Evolutionary conservation across 176 grass and related monocot genomes (phyloP).

Genomic region (Rhipidocladum racemiflorum): DNA sequence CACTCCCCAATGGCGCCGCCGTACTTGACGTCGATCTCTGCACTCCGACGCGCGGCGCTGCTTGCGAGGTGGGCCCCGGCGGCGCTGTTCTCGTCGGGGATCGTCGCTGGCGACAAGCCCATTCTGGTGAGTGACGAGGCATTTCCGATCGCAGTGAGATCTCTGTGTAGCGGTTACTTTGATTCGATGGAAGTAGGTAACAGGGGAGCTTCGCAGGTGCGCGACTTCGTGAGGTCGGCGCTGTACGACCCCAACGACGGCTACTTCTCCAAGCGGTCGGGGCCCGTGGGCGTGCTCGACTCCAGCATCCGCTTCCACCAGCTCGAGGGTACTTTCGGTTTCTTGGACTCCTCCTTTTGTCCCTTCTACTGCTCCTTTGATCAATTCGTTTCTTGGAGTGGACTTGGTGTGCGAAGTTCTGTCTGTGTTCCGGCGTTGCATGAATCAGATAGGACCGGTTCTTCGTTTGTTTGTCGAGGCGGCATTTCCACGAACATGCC

Average conservation of each 20-base stretch:
- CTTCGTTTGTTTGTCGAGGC: not conserved
- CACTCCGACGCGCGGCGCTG: slow-evolving; percentile 24
- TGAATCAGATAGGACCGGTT: not conserved
- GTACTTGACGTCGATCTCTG: not conserved
- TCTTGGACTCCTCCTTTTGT: not conserved
- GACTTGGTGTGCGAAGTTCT: not conserved
- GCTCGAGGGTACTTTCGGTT: slow-evolving; percentile 51
- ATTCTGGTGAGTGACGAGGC: slow-evolving; percentile 49
- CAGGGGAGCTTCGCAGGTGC: slow-evolving; percentile 55
- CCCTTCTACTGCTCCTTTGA: not conserved
- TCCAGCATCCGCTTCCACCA: slow-evolving; percentile 76
- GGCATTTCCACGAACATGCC: slow-evolving; percentile 40
- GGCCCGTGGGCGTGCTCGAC: slow-evolving; percentile 79
- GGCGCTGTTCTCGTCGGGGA: slow-evolving; percentile 49
- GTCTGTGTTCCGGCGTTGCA: not conserved
- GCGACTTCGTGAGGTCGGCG: slow-evolving; percentile 77
- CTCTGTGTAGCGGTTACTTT: not conserved
- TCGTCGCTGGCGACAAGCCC: slow-evolving; percentile 57
- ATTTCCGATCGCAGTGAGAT: slow-evolving; percentile 15
- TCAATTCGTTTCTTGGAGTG: not conserved
- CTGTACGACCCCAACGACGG: slow-evolving; percentile 80
- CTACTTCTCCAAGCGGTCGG: slow-evolving; percentile 83
- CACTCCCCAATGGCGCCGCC: slow-evolving; percentile 6
- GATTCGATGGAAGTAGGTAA: not conserved
- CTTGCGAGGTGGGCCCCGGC: not conserved